Conservation (phyloP, 495 filamentous ascomycete genomes). For the Hyaloscypha finlandica region DNA sequence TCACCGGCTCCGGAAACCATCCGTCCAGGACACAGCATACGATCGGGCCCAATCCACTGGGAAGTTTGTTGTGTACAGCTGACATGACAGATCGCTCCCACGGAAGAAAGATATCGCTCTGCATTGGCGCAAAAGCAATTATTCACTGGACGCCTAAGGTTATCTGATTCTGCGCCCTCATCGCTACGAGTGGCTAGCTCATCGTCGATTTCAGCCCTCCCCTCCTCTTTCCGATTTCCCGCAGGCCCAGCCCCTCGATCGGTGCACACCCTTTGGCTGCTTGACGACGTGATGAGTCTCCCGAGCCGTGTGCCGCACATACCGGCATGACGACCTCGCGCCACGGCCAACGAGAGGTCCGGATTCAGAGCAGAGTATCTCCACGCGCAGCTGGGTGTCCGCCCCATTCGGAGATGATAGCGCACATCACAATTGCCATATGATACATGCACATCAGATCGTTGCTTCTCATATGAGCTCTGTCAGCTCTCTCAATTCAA, state of each 20-base stretch:
- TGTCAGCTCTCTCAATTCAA: neutral
- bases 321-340: neutral
- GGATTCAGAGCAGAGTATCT: neutral
- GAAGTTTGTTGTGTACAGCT: neutral
- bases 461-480: neutral
- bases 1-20: neutral
- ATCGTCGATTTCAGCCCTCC: too few relatives aligned
- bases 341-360: neutral
- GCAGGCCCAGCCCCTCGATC: neutral
- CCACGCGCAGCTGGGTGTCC: too few relatives aligned
- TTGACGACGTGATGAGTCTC: neutral
- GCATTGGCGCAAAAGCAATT: neutral
- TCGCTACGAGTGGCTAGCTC: neutral
- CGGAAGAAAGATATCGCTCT: too few relatives aligned
- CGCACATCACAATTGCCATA: neutral
- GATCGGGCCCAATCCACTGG: neutral
- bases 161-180: neutral
- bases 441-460: neutral
- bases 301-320: neutral
- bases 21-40: neutral
- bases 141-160: neutral
- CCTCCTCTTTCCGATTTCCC: neutral
- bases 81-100: neutral
- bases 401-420: neutral
- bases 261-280: neutral